phyloP scores from a whole-genome alignment of 108 stramenopile species.

The Conticribra weissflogii region DNA sequence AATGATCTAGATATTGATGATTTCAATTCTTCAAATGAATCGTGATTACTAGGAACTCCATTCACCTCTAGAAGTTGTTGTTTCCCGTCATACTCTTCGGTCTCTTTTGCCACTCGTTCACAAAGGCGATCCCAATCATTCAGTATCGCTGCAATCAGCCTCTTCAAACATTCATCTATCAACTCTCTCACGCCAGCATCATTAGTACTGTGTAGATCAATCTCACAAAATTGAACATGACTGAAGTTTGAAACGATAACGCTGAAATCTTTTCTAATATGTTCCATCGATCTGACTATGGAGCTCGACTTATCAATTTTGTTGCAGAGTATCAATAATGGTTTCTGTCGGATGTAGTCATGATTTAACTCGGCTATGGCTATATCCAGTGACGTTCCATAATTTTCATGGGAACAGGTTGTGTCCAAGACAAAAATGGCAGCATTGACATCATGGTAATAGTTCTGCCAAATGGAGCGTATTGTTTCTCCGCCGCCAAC shows the following conservation, averaged over 20 bases:
- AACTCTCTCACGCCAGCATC: background rate
- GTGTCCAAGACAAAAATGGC: conserved; percentile 36
- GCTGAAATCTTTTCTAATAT: background rate
- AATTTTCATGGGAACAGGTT: background rate
- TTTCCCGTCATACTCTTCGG: background rate
- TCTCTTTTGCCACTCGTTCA: conserved; percentile 5
- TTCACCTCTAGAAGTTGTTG: background rate
- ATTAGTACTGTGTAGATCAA: background rate
- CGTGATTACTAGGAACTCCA: background rate
- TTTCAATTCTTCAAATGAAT: background rate
- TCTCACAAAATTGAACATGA: background rate
- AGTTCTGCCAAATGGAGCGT: conserved; percentile 38
- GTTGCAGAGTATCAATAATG: conserved; percentile 35
- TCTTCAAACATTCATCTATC: conserved; percentile 29
- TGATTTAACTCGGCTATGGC: conserved; percentile 6
- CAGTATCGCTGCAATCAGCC: conserved; percentile 17
- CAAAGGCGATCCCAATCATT: conserved; percentile 1
- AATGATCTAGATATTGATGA: background rate
- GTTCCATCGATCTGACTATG: background rate
- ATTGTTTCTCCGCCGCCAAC: conserved; percentile 37
- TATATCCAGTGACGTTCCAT: conserved; percentile 2
- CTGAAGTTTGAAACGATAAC: background rate
- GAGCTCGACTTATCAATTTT: conserved; percentile 17
- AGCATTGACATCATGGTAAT: conserved; percentile 47
- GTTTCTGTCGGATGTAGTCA: conserved; percentile 20